Evolutionary conservation across 2,329 filamentous ascomycete species (phyloP).

Genomic region (Microsporum canis): DNA sequence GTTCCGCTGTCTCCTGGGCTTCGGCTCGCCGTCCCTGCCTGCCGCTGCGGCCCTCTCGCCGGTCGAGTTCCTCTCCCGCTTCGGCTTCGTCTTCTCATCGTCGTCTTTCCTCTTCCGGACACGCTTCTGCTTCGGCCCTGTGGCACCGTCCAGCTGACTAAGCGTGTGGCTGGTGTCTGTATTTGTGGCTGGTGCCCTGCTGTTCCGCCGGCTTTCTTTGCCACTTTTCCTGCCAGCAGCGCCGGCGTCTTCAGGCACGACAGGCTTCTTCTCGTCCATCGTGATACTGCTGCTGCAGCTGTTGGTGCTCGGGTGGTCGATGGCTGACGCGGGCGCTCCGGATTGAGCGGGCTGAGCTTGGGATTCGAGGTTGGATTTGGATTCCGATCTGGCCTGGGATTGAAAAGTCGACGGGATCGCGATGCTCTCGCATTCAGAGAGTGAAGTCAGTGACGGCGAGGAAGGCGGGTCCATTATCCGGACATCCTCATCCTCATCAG

Average conservation of each 20-base stretch:
- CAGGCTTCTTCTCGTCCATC: slow-evolving; percentile 1
- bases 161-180: slow-evolving; percentile 10
- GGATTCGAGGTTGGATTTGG: neutral
- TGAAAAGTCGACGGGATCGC: slow-evolving; percentile 10
- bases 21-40: slow-evolving; percentile 1
- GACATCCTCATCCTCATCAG: neutral
- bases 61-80: slow-evolving; percentile 7
- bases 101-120: slow-evolving; percentile 35
- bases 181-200: slow-evolving; percentile 11
- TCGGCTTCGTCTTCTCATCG: slow-evolving; percentile 14
- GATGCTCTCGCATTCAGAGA: slow-evolving; percentile 12
- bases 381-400: neutral
- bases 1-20: slow-evolving; percentile 11
- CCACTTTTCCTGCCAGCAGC: neutral
- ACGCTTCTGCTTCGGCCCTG: slow-evolving; percentile 16
- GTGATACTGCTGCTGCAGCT: neutral
- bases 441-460: slow-evolving; percentile 7
- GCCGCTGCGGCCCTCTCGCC: neutral
- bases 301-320: neutral
- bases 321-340: neutral
- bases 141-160: slow-evolving; percentile 14
- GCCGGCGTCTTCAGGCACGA: neutral
- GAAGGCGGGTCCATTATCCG: slow-evolving; percentile 2
- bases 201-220: slow-evolving; percentile 3
- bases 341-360: neutral